Base-by-base conservation (phyloP, 2,329 filamentous ascomycete genomes). In the Scortechinia acanthostroma region DNA sequence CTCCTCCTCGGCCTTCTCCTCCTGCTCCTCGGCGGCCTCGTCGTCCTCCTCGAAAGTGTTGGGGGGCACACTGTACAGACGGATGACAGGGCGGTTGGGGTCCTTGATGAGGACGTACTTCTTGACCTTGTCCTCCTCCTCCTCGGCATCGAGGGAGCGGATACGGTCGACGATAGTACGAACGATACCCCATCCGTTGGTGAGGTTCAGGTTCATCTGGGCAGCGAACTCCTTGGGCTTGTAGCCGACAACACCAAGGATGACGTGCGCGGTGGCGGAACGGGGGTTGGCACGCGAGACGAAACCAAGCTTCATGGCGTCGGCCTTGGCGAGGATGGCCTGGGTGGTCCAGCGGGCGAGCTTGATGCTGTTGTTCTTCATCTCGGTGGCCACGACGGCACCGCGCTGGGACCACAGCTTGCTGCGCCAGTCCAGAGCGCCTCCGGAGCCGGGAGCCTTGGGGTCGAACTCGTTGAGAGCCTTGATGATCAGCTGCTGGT, bases 311-410 rank as follows among this genome's bases (percentile, higher is more conserved):
- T 97, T 98, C 90, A 98, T 96, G 53, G 90, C 76, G 63, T 98
- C 93, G n/a, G 93, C 91, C 71, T 91, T 91, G 63, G 91, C 91
- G 47, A 98, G 80, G 60, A 98, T 96, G 60, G 86, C 88, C 75
- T 98, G 93, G 37, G 91, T 89, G 22, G 93, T 95, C 93, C 93
- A 98, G 64, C 93, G 78, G 47, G 93, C 93, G 51, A 98, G 83
- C 76, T 98, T 98, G 86, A 89, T 95, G 61, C 83, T 90, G 80
- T 98, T 98, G 81, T 98, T 98, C 88, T 98, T 98, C 93, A 98
- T 98, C 74, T 98, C 93, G 13, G 93, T 98, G 17, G 93, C 93
- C 21, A 98, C 87, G 37, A 98, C 91, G 47, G 93, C 93, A 81
- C 93, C 93, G 58, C 93, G 86, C 73, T 96, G 91, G 56, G 84